phyloP scores from a whole-genome alignment of 768 basidiomycete genomes.

The Neoboletus brunneissimus region DNA sequence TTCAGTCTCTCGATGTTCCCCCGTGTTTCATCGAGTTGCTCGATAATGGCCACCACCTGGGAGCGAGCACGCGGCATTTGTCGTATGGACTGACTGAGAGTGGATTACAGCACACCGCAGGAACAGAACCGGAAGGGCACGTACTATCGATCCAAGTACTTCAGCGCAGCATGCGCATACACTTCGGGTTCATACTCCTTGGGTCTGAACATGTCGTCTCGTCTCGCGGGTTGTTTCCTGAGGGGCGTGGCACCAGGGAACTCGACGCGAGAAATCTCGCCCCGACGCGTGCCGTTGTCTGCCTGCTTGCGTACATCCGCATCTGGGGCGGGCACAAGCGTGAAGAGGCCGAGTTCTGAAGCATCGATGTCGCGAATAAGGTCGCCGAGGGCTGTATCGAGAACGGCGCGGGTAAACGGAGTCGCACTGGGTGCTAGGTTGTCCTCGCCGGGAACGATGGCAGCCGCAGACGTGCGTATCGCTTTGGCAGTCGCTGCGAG shows the following conservation, averaged over 20 bases:
- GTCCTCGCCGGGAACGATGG: slow-evolving; percentile 28
- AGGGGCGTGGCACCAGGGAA: slow-evolving; percentile 74
- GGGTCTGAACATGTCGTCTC: slow-evolving; percentile 33
- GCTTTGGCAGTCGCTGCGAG: slow-evolving; percentile 50
- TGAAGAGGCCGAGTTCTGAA: slow-evolving; percentile 77
- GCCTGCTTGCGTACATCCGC: slow-evolving; percentile 29
- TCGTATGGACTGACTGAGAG: slow-evolving; percentile 42
- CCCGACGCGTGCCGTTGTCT: slow-evolving; percentile 28
- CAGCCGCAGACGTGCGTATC: slow-evolving; percentile 45
- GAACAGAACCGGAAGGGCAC: slow-evolving; percentile 26
- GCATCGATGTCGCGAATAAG: slow-evolving; percentile 79
- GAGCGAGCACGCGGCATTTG: slow-evolving; percentile 50
- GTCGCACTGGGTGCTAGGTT: slow-evolving; percentile 8
- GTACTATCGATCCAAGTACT: slow-evolving; percentile 76
- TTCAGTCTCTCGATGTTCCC: slow-evolving; percentile 37
- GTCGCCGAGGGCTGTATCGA: slow-evolving; percentile 61
- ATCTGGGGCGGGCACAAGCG: slow-evolving; percentile 43
- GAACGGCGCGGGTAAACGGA: slow-evolving; percentile 63
- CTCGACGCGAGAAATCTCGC: slow-evolving; percentile 57
- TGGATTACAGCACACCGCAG: slow-evolving; percentile 29
- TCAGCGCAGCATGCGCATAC: slow-evolving; percentile 72
- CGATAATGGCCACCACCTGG: slow-evolving; percentile 37
- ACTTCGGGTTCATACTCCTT: slow-evolving; percentile 66
- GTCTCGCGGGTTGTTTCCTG: slow-evolving; percentile 42
- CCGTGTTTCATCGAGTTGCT: slow-evolving; percentile 37